Conservation (phyloP, 2,329 filamentous ascomycete genomes). For the Graphilbum fragrans region DNA sequence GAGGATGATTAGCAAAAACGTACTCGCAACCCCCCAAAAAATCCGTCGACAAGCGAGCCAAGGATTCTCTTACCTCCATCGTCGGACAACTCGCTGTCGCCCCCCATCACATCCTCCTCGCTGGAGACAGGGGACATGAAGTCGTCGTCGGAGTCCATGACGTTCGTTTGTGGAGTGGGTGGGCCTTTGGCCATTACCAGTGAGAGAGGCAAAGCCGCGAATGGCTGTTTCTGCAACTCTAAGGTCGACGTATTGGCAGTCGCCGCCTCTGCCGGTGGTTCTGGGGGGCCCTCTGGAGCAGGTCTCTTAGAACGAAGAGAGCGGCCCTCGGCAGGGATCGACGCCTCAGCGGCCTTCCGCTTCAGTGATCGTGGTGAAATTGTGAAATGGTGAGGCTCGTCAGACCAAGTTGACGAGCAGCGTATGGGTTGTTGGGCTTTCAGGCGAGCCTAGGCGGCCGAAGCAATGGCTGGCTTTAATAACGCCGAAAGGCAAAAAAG, state of each 20-base stretch:
- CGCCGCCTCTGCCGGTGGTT: slow-evolving; percentile 28
- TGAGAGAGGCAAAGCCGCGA: neutral
- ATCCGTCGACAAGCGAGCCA: neutral
- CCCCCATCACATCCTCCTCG: slow-evolving; percentile 60
- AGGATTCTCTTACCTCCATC: slow-evolving; percentile 34
- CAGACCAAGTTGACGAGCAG: slow-evolving; percentile 12
- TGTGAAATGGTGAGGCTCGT: slow-evolving; percentile 22
- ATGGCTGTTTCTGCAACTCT: neutral
- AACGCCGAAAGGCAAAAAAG: neutral
- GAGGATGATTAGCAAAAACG: neutral
- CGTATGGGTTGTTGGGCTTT: neutral
- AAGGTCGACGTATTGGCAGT: slow-evolving; percentile 42
- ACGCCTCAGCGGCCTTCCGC: slow-evolving; percentile 55
- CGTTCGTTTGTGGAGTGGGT: slow-evolving; percentile 28
- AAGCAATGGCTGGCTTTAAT: neutral
- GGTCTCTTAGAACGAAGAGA: slow-evolving; percentile 36
- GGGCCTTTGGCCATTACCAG: slow-evolving; percentile 4
- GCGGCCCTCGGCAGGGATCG: slow-evolving; percentile 34
- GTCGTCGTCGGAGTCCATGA: slow-evolving; percentile 94
- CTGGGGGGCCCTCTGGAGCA: slow-evolving; percentile 44
- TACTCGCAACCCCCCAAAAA: neutral
- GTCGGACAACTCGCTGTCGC: slow-evolving; percentile 57
- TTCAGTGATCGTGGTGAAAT: slow-evolving; percentile 50
- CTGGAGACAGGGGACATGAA: slow-evolving; percentile 78
- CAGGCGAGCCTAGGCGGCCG: neutral